A percentile compares a stretch with the other conserved stretches of the same genome.
Conservation (phyloP, 176 grass and related monocot species). For the Paspalum notatum region DNA sequence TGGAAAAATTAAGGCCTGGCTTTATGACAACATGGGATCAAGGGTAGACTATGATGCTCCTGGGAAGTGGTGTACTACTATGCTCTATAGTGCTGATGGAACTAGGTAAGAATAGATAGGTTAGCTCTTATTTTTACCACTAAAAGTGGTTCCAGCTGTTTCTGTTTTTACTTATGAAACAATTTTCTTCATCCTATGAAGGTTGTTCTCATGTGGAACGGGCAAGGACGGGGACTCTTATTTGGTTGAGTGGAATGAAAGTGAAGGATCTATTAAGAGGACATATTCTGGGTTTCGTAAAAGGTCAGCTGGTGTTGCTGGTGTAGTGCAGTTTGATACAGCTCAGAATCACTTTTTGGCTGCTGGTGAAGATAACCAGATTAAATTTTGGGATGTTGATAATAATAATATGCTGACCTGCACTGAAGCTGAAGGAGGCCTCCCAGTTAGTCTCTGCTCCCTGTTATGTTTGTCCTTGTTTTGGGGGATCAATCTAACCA, state of each 20-base stretch:
- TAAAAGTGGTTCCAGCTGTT: slow-evolving; percentile 28
- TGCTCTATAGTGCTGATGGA: slow-evolving; percentile 97
- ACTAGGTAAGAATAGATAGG: slow-evolving; percentile 65
- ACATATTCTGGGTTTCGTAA: slow-evolving; percentile 86
- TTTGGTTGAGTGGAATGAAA: slow-evolving; percentile 99
- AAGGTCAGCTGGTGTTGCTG: slow-evolving; percentile 60
- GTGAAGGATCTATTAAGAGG: slow-evolving; percentile 97
- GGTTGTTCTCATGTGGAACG: slow-evolving; percentile 97
- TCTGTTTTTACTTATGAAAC: slow-evolving; percentile 24
- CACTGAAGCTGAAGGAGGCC: slow-evolving; percentile 78
- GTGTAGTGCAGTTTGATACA: slow-evolving; percentile 92
- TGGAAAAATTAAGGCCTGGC: slow-evolving; percentile 99
- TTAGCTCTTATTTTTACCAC: not conserved
- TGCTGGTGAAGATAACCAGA: slow-evolving; percentile 92
- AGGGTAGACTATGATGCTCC: slow-evolving; percentile 96
- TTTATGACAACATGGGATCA: slow-evolving; percentile 94
- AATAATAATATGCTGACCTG: slow-evolving; percentile 75
- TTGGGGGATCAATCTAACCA: slow-evolving; percentile 32
- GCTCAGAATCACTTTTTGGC: slow-evolving; percentile 96
- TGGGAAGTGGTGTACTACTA: slow-evolving; percentile 93
- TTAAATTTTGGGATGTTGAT: slow-evolving; percentile 98
- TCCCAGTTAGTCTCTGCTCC: slow-evolving; percentile 70
- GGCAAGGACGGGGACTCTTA: slow-evolving; percentile 89
- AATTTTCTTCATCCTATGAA: slow-evolving; percentile 47
- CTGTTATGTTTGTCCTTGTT: slow-evolving; percentile 13